These are phyloP conservation scores for Limnomonas spitsbergensis DNA, from an alignment of 139 green algal species.

Conservation along the genomic window DNA sequence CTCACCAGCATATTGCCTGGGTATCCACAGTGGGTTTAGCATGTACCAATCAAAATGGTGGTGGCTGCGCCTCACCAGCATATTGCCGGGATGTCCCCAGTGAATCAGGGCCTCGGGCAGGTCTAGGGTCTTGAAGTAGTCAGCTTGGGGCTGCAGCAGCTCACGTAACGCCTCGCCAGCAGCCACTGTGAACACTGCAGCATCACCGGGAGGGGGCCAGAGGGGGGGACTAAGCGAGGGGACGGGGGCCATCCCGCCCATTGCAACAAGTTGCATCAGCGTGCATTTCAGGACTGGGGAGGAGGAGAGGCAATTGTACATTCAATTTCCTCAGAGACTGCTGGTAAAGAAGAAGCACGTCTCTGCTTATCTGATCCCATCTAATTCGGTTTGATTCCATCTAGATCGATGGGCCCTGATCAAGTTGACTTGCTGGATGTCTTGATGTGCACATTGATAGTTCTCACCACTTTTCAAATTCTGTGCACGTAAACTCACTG, in stretches of 20 bases:
- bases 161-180: background rate
- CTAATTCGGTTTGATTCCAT: background rate
- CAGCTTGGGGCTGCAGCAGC: constrained; percentile 2
- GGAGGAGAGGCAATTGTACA: no score
- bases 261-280: background rate
- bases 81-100: constrained; percentile 74
- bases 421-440: background rate
- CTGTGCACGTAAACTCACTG: background rate
- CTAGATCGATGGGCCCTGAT: background rate
- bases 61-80: constrained; percentile 59
- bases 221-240: no score
- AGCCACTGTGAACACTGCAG: constrained; percentile 10
- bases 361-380: background rate
- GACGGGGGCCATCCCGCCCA: no score
- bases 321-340: no score
- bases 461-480: no score
- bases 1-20: constrained; percentile 70
- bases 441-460: no score
- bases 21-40: no score
- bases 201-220: no score
- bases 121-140: constrained; percentile 8
- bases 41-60: no score
- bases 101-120: constrained; percentile 37
- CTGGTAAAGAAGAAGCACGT: background rate
- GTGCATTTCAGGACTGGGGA: background rate